phyloP scores from a whole-genome alignment of 208 protist species.

The Acanthamoeba healyi region DNA sequence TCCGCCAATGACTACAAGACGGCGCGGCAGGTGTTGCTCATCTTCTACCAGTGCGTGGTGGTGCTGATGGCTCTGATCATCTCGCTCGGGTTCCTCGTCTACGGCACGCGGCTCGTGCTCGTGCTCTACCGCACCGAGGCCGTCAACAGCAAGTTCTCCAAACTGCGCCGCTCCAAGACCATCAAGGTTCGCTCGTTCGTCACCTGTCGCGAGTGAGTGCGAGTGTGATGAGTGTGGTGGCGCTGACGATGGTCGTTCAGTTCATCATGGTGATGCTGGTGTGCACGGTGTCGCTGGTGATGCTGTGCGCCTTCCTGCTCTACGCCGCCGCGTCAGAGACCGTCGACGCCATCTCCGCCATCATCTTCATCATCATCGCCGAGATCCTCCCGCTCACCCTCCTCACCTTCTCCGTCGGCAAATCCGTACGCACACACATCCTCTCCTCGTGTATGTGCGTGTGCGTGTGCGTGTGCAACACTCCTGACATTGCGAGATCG shows the following conservation, averaged over 20 bases:
- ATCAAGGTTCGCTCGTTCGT: not conserved
- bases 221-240: not conserved
- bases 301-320: not conserved
- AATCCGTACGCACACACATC: constrained; percentile 51
- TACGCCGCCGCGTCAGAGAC: constrained; percentile 11
- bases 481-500: not conserved
- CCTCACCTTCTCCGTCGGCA: constrained; percentile 27
- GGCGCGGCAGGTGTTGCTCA: constrained; percentile 17
- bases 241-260: not conserved
- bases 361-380: constrained; percentile 24
- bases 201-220: not conserved
- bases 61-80: not conserved
- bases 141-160: constrained; percentile 54
- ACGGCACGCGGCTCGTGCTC: constrained; percentile 20
- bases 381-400: constrained; percentile 1
- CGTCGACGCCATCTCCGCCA: not conserved
- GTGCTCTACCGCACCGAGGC: constrained; percentile 40
- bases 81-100: constrained; percentile 18
- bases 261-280: constrained; percentile 44
- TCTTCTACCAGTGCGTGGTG: constrained; percentile 47
- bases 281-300: not conserved
- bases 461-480: no score
- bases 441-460: not conserved
- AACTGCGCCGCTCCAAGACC: constrained; percentile 17
- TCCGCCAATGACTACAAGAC: not conserved